Conservation (phyloP, 2,329 filamentous ascomycete species). For the Xylaria sp. region DNA sequence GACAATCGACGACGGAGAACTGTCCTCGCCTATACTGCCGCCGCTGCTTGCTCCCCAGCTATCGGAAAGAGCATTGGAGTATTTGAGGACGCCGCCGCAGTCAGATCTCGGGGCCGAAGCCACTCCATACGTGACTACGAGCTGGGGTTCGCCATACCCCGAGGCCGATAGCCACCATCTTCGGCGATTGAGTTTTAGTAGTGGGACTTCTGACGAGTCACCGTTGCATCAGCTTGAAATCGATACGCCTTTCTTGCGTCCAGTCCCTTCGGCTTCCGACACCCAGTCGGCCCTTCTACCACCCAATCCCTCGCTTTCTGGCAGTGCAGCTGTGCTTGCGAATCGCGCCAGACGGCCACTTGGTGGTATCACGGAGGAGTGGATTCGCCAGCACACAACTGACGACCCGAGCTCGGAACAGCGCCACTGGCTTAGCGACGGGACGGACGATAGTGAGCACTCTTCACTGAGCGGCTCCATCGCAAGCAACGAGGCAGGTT, state of each 20-base stretch:
- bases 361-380: constrained; percentile 79
- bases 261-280: constrained; percentile 58
- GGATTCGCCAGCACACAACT: constrained; percentile 87
- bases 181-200: constrained; percentile 64
- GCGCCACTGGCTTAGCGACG: constrained; percentile 86
- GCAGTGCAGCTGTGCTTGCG: constrained; percentile 69
- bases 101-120: constrained; percentile 50
- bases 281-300: constrained; percentile 49
- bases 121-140: constrained; percentile 72
- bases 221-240: constrained; percentile 70
- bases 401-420: constrained; percentile 74
- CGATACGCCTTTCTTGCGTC: constrained; percentile 70
- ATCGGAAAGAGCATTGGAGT: constrained; percentile 63
- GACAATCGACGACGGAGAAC: constrained; percentile 64
- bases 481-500: constrained; percentile 58
- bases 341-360: constrained; percentile 69
- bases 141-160: constrained; percentile 92
- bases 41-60: constrained; percentile 68
- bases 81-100: constrained; percentile 61
- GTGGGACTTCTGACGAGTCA: constrained; percentile 68
- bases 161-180: constrained; percentile 65
- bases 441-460: constrained; percentile 75
- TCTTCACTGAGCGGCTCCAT: constrained; percentile 77
- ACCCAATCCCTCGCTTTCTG: constrained; percentile 50
- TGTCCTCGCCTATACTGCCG: constrained; percentile 67